These are phyloP conservation scores for Exobasidium cylindrosporum DNA, from an alignment of 1,284 basidiomycete genomes.

Conservation along the genomic window DNA sequence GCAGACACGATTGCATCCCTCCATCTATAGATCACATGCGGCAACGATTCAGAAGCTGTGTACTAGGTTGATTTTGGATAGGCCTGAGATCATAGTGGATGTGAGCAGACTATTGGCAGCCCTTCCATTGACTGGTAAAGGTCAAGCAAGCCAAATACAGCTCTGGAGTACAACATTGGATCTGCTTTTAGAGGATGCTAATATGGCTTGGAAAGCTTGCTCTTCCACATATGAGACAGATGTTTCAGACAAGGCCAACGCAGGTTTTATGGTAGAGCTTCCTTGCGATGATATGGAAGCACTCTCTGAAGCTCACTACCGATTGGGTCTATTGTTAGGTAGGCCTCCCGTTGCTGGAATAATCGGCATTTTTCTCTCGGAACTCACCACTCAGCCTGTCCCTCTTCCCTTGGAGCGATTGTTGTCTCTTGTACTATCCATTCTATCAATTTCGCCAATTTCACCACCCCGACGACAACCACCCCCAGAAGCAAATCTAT, in stretches of 20 bases:
- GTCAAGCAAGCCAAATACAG: neutral
- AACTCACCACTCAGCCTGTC: constrained; percentile 1
- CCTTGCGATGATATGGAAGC: neutral
- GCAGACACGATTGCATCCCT: constrained; percentile 3
- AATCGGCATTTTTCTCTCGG: neutral
- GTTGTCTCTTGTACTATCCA: neutral
- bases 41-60: constrained; percentile 6
- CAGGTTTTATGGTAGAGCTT: neutral
- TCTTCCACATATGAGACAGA: neutral
- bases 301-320: constrained; percentile 1
- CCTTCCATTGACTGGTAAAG: constrained; percentile 5
- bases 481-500: neutral
- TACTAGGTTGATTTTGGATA: neutral
- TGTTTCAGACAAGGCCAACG: neutral
- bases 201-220: constrained; percentile 4
- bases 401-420: neutral
- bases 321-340: constrained; percentile 13
- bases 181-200: neutral
- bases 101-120: neutral
- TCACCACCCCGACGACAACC: neutral
- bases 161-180: constrained; percentile 7
- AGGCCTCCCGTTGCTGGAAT: neutral
- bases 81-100: neutral
- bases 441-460: constrained; percentile 1
- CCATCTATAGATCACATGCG: neutral